phyloP scores from a whole-genome alignment of 441 rosid species.

The Pelargonium cotyledonis region DNA sequence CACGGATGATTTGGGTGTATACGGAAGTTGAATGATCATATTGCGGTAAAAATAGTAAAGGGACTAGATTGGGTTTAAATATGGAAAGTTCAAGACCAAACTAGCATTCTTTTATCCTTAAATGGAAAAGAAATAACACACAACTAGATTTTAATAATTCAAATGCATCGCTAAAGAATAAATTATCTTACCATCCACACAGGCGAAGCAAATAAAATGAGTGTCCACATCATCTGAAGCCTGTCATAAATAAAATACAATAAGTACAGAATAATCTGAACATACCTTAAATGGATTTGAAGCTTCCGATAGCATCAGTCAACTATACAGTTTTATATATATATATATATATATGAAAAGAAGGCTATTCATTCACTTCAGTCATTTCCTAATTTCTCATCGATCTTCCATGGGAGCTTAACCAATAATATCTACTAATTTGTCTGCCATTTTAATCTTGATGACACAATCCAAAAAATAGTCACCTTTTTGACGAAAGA shows the following conservation, averaged over 20 bases:
- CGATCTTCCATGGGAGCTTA: neutral
- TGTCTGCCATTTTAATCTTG: neutral
- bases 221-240: constrained; percentile 61
- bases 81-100: too few relatives aligned
- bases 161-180: constrained; percentile 2
- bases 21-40: too few relatives aligned
- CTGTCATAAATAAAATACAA: constrained; percentile 29
- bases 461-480: too few relatives aligned
- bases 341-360: neutral
- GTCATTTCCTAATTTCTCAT: too few relatives aligned
- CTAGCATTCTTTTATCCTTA: neutral
- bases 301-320: neutral
- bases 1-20: too few relatives aligned
- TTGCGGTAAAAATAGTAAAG: too few relatives aligned
- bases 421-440: neutral
- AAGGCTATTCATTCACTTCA: neutral
- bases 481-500: too few relatives aligned
- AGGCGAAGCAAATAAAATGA: constrained; percentile 79
- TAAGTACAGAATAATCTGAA: neutral
- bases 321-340: neutral
- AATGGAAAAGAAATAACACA: constrained; percentile 3
- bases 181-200: constrained; percentile 57
- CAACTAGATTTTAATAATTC: constrained; percentile 1
- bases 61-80: too few relatives aligned
- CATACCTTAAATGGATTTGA: neutral